Conservation (phyloP, 23 red algal species). For the Agarophyton chilense region DNA sequence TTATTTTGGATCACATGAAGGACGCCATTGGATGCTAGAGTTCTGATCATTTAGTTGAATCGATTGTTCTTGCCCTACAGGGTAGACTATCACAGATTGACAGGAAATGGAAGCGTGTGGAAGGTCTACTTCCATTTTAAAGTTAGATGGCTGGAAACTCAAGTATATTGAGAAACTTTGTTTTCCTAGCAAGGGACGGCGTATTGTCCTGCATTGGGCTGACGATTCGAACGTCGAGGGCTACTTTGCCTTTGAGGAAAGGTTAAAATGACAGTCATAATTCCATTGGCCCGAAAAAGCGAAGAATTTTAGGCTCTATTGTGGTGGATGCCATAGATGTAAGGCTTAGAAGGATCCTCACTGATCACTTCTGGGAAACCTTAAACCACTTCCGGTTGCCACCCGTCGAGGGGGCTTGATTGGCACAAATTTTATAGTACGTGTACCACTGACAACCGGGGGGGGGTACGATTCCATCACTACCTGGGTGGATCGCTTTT, state of each 20-base stretch:
- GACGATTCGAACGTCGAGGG: slow-evolving; percentile 18
- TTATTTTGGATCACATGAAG: too few species aligned
- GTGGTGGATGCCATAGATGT: not conserved
- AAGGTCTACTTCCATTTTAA: slow-evolving; percentile 11
- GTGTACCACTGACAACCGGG: not conserved
- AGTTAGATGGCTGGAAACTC: not conserved
- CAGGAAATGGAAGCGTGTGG: not conserved
- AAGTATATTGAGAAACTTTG: slow-evolving; percentile 18
- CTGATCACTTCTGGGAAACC: not conserved
- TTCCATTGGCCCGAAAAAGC: slow-evolving; percentile 21
- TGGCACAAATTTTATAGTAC: slow-evolving; percentile 18
- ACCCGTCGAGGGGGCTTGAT: not conserved
- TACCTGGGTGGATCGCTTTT: slow-evolving; percentile 24
- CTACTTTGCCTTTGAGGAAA: slow-evolving; percentile 33
- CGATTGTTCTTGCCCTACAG: not conserved
- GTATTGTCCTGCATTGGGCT: not conserved
- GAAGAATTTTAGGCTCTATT: not conserved
- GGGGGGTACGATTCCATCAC: slow-evolving; percentile 24
- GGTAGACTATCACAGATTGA: not conserved
- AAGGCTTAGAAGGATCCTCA: slow-evolving; percentile 8
- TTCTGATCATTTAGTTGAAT: not conserved
- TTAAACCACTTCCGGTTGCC: not conserved
- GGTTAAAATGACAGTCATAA: not conserved
- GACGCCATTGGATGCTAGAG: not conserved
- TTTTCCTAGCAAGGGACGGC: not conserved